A percentile compares a stretch with the other conserved stretches of the same genome.
Evolutionary conservation across 805 yeast species (phyloP).

Genomic region (Kuraishia piskuri): DNA sequence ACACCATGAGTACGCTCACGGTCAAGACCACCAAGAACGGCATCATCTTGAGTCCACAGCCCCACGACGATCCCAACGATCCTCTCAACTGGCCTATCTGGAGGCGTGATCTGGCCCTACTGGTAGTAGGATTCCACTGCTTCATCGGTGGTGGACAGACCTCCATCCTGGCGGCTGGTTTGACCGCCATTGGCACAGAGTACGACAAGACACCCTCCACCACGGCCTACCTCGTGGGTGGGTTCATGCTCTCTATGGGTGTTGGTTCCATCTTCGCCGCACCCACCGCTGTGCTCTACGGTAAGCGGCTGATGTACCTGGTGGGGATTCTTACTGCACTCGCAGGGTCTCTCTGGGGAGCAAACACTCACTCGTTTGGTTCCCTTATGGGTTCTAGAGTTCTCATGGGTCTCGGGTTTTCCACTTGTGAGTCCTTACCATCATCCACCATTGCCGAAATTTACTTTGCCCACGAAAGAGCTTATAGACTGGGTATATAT

Average conservation of each 20-base stretch:
- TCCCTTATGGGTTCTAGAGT: slow-evolving; percentile 50
- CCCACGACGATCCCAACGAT: slow-evolving; percentile 54
- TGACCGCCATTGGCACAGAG: slow-evolving; percentile 30
- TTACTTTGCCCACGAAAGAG: slow-evolving; percentile 34
- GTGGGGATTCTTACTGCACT: slow-evolving; percentile 38
- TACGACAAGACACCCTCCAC: slow-evolving; percentile 32
- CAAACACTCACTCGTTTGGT: slow-evolving; percentile 36
- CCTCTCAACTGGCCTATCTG: slow-evolving; percentile 61
- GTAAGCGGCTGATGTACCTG: slow-evolving; percentile 49
- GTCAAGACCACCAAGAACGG: slow-evolving; percentile 41
- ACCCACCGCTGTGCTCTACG: slow-evolving; percentile 48
- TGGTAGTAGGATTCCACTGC: slow-evolving; percentile 46
- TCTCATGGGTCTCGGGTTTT: slow-evolving; percentile 49
- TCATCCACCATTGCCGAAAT: slow-evolving; percentile 55
- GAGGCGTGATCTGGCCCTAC: slow-evolving; percentile 45
- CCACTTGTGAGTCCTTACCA: slow-evolving; percentile 55
- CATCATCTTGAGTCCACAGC: slow-evolving; percentile 50
- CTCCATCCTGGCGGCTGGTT: slow-evolving; percentile 51
- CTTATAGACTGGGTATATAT: slow-evolving; percentile 29
- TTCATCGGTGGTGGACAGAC: slow-evolving; percentile 58
- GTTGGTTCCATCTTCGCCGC: slow-evolving; percentile 50
- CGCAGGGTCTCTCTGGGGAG: slow-evolving; percentile 48
- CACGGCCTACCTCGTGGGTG: slow-evolving; percentile 48
- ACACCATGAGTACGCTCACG: slow-evolving; percentile 6
- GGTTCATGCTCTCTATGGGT: slow-evolving; percentile 49